Evolutionary conservation across 1,139 yeast genomes (phyloP).

Genomic region (Yamadazyma epiphylla): DNA sequence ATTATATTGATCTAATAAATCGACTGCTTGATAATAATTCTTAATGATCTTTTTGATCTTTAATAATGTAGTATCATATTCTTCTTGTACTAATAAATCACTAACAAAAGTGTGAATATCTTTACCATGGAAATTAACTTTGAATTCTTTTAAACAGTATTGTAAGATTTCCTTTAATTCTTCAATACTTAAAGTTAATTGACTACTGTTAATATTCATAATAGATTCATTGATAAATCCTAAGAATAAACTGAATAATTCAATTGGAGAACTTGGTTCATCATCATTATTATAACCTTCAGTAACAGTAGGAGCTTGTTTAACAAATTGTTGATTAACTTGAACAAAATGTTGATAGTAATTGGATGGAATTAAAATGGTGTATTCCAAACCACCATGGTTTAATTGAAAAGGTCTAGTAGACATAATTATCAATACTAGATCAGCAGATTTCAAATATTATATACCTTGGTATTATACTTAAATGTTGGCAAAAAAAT

Average conservation of each 20-base stretch:
- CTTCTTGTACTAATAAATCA: slow-evolving; percentile 49
- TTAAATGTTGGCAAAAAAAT: background rate
- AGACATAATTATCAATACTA: slow-evolving; percentile 19
- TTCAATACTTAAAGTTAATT: slow-evolving; percentile 44
- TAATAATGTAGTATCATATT: slow-evolving; percentile 59
- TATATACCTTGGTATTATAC: too few relatives aligned
- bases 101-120: slow-evolving; percentile 93
- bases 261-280: slow-evolving; percentile 87
- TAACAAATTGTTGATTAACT: slow-evolving; percentile 79
- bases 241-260: slow-evolving; percentile 77
- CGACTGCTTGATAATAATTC: slow-evolving; percentile 51
- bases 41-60: slow-evolving; percentile 75
- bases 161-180: slow-evolving; percentile 68
- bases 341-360: slow-evolving; percentile 80
- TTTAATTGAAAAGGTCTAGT: slow-evolving; percentile 69
- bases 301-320: slow-evolving; percentile 74
- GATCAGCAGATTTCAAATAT: too few relatives aligned
- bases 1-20: slow-evolving; percentile 2
- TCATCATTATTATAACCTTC: slow-evolving; percentile 84
- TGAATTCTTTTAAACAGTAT: slow-evolving; percentile 76
- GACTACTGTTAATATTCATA: slow-evolving; percentile 38
- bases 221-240: slow-evolving; percentile 45
- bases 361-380: slow-evolving; percentile 80
- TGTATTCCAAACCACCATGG: slow-evolving; percentile 87
- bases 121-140: slow-evolving; percentile 55